Evolutionary conservation across 305 asterid genomes (phyloP), one percentile per base, ranked within the genome.

Genomic region (Salvia sclarea): DNA sequence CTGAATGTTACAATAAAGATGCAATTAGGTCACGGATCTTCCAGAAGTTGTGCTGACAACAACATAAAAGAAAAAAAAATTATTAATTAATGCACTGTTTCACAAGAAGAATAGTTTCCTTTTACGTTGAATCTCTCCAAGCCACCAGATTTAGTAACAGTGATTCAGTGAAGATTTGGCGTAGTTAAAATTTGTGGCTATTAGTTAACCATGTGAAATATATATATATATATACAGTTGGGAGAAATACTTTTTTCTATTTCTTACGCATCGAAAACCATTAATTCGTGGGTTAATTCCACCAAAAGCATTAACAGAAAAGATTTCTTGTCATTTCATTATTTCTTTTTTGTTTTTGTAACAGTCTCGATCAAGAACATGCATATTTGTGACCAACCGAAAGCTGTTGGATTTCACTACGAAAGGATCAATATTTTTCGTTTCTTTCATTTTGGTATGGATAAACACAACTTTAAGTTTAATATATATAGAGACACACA

Each of bases 191-290:
- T 47, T 59, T 59, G 63, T 73, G 73, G 73, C 22, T 24, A 47
- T 64, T 17, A 57, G 68, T 72, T 75, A 58, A 44, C 60, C 80
- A 72, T 71, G 81, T 78, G 84, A 78, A 75, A 66, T 79, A 74
- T n/a, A n/a, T n/a, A n/a, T n/a, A n/a, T n/a, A n/a, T n/a, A n/a
- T n/a, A n/a, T 73, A 73, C 60, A 49, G 38, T 7, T 5, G 35
- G 35, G 5, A 28, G 5, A 59, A 40, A 41, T 38, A 7, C 40
- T 45, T 74, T 67, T 75, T 47, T 49, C 7, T 61, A 64, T 59
- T 53, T 65, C 38, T 68, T 47, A 52, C 12, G 61, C 24, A 40
- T 47, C 65, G 28, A 20, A 52, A 64, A 16, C 50, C 25, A 21
- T 57, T 48, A 10, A 49, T 50, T 55, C 61, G 55, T 53, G 49